Evolutionary conservation across 352 stramenopile species (phyloP), one percentile per base, ranked within the genome.

Genomic region (Pythium dissotocum): DNA sequence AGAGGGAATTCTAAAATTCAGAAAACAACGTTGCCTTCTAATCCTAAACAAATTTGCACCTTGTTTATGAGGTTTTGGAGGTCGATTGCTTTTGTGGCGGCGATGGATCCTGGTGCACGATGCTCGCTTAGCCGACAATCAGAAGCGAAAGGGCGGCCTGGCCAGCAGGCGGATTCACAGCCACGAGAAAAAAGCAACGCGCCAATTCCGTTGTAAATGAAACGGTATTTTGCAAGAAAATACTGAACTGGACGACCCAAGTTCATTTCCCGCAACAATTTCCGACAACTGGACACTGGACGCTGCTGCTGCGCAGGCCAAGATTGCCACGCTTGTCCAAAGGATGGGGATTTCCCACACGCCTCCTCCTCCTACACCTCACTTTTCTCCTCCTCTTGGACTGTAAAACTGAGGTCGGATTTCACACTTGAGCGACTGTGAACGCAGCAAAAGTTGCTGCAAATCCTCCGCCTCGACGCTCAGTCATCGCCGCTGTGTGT

Each of bases 1-100:
- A 67, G 24, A 18, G 26, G 58, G 52, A 67, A 61, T 35, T 57
- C 36, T 33, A 38, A 61, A 62, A 67, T 67, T 67, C 53, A 67
- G 61, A 60, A 60, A 60, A 59, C 42, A 53, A 52, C n/a, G 30
- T 38, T 68, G 61, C 61, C 61, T 28, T 68, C 61, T 62, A 62
- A 68, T 68, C 61, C 24, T 35, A 35, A 9, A 26, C 13, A 61
- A 61, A 61, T 12, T 51, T 51, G 42, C 42, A 68, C 61, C 61
- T 62, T 46, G 38, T 16, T 49, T 46, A 2, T n/a, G 38, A 68
- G 61, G 61, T 68, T 61, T 51, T 51, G 42, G 42, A 51, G 42
- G 13, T 16, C 24, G 42, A 51, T 51, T n/a, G 42, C 42, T 51
- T 21, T 21, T 24, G 13, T 51, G 14, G 18, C 14, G 10, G 14